Evolutionary conservation across 1,284 basidiomycete species (phyloP).

Genomic region (Trametes hirsuta): DNA sequence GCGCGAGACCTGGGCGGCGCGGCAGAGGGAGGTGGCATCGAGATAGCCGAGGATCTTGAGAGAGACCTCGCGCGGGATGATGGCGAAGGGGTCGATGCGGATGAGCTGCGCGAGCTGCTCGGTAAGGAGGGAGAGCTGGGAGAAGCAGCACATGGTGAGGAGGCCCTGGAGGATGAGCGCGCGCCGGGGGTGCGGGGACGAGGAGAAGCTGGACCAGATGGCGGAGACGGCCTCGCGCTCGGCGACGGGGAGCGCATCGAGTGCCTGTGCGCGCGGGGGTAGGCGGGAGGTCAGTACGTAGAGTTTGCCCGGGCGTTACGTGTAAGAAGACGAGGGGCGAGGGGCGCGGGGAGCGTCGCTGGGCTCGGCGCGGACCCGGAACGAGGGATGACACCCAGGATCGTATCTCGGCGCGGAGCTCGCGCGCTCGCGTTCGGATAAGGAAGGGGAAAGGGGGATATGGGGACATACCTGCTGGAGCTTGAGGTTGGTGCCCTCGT

Average conservation of each 20-base stretch:
- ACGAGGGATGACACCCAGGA: conserved; percentile 2
- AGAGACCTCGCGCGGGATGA: conserved; percentile 90
- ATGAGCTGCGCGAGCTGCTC: conserved; percentile 92
- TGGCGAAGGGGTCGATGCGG: conserved; percentile 92
- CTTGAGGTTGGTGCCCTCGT: conserved; percentile 91
- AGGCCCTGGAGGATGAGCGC: conserved; percentile 96
- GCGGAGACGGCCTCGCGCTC: conserved; percentile 91
- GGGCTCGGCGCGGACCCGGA: conserved; percentile 4
- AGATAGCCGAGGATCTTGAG: conserved; percentile 92
- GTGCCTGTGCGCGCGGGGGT: conserved; percentile 58
- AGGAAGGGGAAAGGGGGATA: neutral
- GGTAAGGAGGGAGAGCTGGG: conserved; percentile 95
- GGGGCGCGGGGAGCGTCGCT: neutral
- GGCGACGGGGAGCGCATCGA: conserved; percentile 88
- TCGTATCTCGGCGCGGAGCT: neutral
- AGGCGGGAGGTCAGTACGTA: neutral
- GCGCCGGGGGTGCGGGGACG: conserved; percentile 88
- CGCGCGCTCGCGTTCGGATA: neutral
- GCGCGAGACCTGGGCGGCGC: conserved; percentile 91
- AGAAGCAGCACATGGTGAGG: conserved; percentile 99
- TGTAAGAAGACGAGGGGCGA: conserved; percentile 2
- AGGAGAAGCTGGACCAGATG: conserved; percentile 97
- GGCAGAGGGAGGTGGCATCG: conserved; percentile 94
- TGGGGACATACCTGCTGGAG: conserved; percentile 79
- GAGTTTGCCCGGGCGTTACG: neutral